Evolutionary conservation across 2,329 filamentous ascomycete genomes (phyloP), one percentile per base, ranked within the genome.

Genomic region (Alternaria sp.): DNA sequence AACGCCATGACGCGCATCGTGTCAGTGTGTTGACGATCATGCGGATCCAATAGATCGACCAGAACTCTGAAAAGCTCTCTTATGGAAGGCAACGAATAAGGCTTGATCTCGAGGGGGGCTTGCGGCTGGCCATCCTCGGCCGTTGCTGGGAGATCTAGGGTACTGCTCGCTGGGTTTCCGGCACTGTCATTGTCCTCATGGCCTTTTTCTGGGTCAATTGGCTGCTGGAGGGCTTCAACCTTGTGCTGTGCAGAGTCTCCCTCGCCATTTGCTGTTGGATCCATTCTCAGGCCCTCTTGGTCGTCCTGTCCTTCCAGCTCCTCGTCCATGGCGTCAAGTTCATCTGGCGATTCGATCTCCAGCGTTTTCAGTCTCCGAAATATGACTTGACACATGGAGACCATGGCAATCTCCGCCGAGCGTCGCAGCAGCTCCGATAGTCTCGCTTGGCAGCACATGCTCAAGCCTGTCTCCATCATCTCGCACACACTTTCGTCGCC

Each of bases 331-430:
- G 86, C 86, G 36, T 89, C 87, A 7, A 86, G 80, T 63, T 91
- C 88, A 38, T 90, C 86, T 12, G 88, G 88, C 22, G 89, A 87
- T 74, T 94, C 90, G 48, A 92, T 85, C 71, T 96, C 92, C 8
- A 98, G 83, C 66, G 94, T 89, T 78, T 97, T 97, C 54, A 99
- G 82, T 62, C 96, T 90, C 78, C 94, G 92, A 76, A 99, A 99
- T 72, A 99, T 97, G 67, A 97, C 93, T 80, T 99, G 95, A 76
- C 95, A 98, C 95, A 99, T 99, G 68, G 93, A 92, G 46, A 98
- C 92, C 94, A 99, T 97, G 56, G 93, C 91, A 74, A 97, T 95
- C 80, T 99, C 95, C 2, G 95, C 95, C 20, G 94, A 97, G 65
- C 94, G 87, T 65, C 94, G 89, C 56, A 99, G 83, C 4, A 98